phyloP scores from a whole-genome alignment of 441 rosid genomes.

The Corymbia citriodora region DNA sequence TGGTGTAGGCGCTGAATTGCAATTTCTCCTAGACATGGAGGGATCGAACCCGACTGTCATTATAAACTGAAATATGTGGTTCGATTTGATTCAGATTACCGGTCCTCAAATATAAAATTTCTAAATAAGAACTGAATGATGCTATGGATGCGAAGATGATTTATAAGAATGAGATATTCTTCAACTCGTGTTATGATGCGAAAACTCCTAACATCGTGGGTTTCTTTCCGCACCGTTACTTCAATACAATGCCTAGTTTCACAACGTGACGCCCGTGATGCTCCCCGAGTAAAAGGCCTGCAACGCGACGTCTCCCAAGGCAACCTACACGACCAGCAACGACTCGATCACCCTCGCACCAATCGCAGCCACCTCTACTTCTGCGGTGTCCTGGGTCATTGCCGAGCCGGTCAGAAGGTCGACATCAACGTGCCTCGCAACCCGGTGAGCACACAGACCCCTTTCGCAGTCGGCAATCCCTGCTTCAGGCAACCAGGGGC shows the following conservation, averaged over 20 bases:
- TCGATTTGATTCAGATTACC: neutral
- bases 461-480: slow-evolving; percentile 30
- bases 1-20: neutral
- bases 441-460: slow-evolving; percentile 21
- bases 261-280: slow-evolving; percentile 80
- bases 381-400: slow-evolving; percentile 82
- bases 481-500: slow-evolving; percentile 37
- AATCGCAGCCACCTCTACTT: slow-evolving; percentile 69
- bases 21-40: neutral
- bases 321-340: slow-evolving; percentile 79
- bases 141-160: neutral
- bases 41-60: neutral
- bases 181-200: neutral
- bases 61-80: neutral
- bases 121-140: neutral
- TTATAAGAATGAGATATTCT: neutral
- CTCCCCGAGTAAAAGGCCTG: slow-evolving; percentile 70
- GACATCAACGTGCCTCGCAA: slow-evolving; percentile 62
- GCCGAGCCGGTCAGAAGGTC: slow-evolving; percentile 77
- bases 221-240: slow-evolving; percentile 35
- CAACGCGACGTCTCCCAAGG: slow-evolving; percentile 44
- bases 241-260: slow-evolving; percentile 68
- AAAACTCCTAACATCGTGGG: neutral
- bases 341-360: slow-evolving; percentile 70
- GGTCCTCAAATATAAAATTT: neutral